Evolutionary conservation across 208 protist species (phyloP).

Genomic region (Leptomonas pyrrhocoris): DNA sequence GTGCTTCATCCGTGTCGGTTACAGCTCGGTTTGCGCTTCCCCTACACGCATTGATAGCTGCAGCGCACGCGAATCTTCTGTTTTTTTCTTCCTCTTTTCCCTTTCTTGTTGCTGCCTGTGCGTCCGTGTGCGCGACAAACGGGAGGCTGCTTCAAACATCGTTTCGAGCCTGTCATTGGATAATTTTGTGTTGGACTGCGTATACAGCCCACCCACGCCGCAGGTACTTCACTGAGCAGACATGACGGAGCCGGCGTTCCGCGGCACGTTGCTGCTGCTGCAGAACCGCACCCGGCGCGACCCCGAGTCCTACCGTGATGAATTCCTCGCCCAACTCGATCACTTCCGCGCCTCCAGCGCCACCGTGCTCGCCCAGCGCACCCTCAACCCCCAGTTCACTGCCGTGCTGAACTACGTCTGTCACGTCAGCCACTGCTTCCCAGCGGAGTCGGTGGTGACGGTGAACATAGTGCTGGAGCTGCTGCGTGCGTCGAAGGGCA

Average conservation of each 20-base stretch:
- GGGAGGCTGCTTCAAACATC: too few relatives aligned
- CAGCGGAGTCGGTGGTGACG: slow-evolving; percentile 77
- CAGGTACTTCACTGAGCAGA: too few relatives aligned
- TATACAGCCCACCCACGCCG: neutral
- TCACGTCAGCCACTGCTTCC: slow-evolving; percentile 93
- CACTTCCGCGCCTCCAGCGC: slow-evolving; percentile 93
- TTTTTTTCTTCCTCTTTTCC: neutral
- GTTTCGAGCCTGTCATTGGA: too few relatives aligned
- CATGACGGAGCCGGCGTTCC: slow-evolving; percentile 81
- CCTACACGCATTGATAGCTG: too few relatives aligned
- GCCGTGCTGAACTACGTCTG: slow-evolving; percentile 83
- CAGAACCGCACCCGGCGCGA: slow-evolving; percentile 96
- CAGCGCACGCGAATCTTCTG: neutral
- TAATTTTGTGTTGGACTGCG: neutral
- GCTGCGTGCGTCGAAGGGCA: slow-evolving; percentile 77
- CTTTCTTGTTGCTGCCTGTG: neutral
- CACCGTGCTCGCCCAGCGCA: slow-evolving; percentile 89
- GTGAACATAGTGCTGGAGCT: slow-evolving; percentile 89
- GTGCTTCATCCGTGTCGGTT: too few relatives aligned
- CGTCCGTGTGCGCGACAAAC: neutral
- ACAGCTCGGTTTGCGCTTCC: too few relatives aligned
- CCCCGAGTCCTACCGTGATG: slow-evolving; percentile 95
- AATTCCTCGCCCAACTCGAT: slow-evolving; percentile 94
- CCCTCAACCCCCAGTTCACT: slow-evolving; percentile 87
- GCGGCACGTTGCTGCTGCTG: slow-evolving; percentile 92